These are phyloP conservation scores for Colletotrichum siamense DNA, from an alignment of 2,329 filamentous ascomycete species.

Conservation along the genomic window DNA sequence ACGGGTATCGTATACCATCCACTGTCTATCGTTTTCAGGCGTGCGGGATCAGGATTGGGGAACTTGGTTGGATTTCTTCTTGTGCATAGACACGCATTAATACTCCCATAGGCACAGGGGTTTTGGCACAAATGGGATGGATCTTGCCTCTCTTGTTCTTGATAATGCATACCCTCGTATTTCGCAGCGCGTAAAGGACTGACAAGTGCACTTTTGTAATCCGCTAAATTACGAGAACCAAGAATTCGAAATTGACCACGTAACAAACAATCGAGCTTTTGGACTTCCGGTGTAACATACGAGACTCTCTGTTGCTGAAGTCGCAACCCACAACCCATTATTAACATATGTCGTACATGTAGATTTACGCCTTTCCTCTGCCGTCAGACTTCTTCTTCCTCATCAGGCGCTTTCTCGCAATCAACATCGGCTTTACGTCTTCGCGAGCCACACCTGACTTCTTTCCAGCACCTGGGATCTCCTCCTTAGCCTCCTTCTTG, in stretches of 20 bases:
- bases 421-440: constrained; percentile 72
- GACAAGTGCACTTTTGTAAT: not conserved
- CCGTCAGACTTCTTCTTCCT: constrained; percentile 68
- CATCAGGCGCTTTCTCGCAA: constrained; percentile 82
- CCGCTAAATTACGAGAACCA: not conserved
- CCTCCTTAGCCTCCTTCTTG: constrained; percentile 39
- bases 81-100: not conserved
- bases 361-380: constrained; percentile 31
- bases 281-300: not conserved
- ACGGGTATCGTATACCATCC: not conserved
- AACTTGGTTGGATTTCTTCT: not conserved
- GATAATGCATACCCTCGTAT: not conserved
- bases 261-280: not conserved
- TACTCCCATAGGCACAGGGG: not conserved
- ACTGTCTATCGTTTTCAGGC: constrained; percentile 1
- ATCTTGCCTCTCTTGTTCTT: not conserved
- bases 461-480: constrained; percentile 1
- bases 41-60: not conserved
- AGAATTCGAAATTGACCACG: not conserved
- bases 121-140: not conserved
- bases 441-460: constrained; percentile 25
- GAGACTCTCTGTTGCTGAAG: not conserved
- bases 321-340: not conserved
- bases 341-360: not conserved
- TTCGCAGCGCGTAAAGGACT: not conserved